Base-by-base conservation (phyloP, 495 filamentous ascomycete species). In the Neurospora pannonica region DNA sequence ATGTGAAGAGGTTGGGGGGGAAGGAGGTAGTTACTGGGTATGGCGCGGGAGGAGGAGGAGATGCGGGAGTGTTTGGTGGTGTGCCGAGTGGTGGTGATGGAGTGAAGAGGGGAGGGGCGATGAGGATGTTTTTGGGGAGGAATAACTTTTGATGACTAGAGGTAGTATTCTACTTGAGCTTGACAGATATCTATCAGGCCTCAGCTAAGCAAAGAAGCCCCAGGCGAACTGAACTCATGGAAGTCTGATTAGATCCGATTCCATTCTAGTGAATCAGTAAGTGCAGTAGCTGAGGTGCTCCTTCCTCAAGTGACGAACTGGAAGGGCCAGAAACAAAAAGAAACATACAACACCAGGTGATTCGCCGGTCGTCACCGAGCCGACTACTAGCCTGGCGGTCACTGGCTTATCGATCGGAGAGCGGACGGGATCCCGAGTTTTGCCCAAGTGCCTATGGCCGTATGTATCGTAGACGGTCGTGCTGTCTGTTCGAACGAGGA, bases 391-490 rank as follows among this genome's bases (percentile, higher is more conserved):
- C 21, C 46, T 54, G 46, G 21, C 46, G 46, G 46, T 54, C 21
- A 54, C 46, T 54, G n/a, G 80, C 78, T 84, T 82, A 79, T 82
- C 81, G 82, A 84, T 79, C 84, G 83, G 81, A 83, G 85, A 86
- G 82, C 85, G 82, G 84, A 86, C 85, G 84, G 85, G 83, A 84
- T 83, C 80, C 84, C 85, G 83, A 82, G 77, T 82, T 81, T 74
- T 85, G n/a, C 83, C n/a, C 46, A 13, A 21, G 46, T 54, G n/a
- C 43, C 43, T 48, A 48, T 48, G 43, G 43, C 24, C 43, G 43
- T 48, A 48, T 48, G 43, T 48, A 2, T 48, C n/a, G 43, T 48
- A 48, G 9, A 21, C 43, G 19, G 8, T 2, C 3, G 19, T 8
- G 9, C 19, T n/a, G 43, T 6, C 10, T 48, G 43, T 24, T 21